Percentiles rank a stretch among this genome's conserved stretches.
phyloP scores from a whole-genome alignment of 306 rosid genomes.

The Hippophae rhamnoides region DNA sequence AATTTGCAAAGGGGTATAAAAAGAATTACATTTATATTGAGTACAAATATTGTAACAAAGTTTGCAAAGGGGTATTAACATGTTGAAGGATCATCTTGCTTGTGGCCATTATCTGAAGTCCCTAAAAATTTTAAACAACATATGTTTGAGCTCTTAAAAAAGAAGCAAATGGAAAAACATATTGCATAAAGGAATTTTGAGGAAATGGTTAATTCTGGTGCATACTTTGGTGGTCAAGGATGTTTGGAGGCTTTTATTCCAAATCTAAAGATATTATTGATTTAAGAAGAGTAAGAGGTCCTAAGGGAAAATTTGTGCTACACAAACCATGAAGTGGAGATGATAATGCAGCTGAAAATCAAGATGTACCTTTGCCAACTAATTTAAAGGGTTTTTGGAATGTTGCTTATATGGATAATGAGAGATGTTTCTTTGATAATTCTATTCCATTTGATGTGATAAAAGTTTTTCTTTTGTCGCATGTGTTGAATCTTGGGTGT shows the following conservation, averaged over 20 bases:
- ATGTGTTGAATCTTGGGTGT: not conserved
- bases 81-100: not conserved
- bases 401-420: not conserved
- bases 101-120: not conserved
- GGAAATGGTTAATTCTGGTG: not conserved
- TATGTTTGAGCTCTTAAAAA: not conserved
- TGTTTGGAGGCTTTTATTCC: not conserved
- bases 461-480: not conserved
- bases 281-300: not conserved
- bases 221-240: not conserved
- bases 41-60: not conserved
- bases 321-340: not conserved
- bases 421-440: not conserved
- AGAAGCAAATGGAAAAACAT: no score
- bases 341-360: no score
- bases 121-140: not conserved
- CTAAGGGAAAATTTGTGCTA: not conserved
- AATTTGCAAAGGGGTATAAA: no score
- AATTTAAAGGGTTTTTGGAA: not conserved
- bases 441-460: not conserved
- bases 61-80: not conserved
- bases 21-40: no score
- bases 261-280: not conserved
- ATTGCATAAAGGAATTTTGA: no score
- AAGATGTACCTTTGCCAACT: not conserved